Evolutionary conservation across 2,329 filamentous ascomycete genomes (phyloP), one percentile per base, ranked within the genome.

Genomic region (Neophaeococcomyces mojaviensis): DNA sequence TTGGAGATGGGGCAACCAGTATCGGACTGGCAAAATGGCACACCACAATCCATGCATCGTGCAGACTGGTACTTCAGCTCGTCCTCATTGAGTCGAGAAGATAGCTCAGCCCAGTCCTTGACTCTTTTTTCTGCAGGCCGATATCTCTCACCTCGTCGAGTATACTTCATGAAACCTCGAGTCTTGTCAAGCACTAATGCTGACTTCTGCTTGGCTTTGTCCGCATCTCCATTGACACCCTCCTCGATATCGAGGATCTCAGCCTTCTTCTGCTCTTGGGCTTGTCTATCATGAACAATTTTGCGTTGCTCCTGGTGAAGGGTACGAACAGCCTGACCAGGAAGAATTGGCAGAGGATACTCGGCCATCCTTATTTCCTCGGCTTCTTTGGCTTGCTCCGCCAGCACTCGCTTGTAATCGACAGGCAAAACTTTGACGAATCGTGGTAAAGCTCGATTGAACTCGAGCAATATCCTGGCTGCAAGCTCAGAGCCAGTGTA

Each of bases 11-110:
- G 90, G 64, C 90, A 97, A 39, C 90, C 90, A 53, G 86, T 88
- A 58, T 97, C 90, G 16, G 88, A 95, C 67, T 97, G 90, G 60
- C 90, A 97, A 77, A 97, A 97, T 1, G 90, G 90, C 50, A 97
- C 89, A 79, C 90, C 90, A 51, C 90, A 97, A 70, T 97, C 90
- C 90, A 97, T 97, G 74, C 90, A 97, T 55, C 90, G 86, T 50
- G 90, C 90, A 38, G 88, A 84, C 68, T 97, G 90, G 63, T 94
- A 96, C 72, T 96, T 96, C 54, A 96, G 80, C 70, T 95, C 88
- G 57, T 96, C 90, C 67, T 95, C 88, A 55, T 86, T 88, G 39
- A 97, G 77, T 48, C 90, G 85, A 59, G 80, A 80, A 49, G 84
- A 92, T 38, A 97, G 77, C 69, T 97, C 90, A 33, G 84, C 85